Evolutionary conservation across 495 filamentous ascomycete genomes (phyloP).

Genomic region (Tuber aestivum): DNA sequence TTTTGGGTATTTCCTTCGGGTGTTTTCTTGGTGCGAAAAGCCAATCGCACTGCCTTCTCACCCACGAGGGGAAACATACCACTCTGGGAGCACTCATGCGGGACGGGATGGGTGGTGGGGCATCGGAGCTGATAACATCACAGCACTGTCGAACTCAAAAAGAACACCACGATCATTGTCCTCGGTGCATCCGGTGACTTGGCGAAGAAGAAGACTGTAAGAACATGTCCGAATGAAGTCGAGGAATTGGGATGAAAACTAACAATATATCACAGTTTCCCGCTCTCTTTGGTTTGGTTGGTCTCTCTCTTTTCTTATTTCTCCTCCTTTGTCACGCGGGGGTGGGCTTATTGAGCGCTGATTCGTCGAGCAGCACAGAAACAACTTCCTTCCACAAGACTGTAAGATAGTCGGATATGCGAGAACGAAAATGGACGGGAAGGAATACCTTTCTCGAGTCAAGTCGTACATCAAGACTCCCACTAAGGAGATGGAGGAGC

Average conservation of each 20-base stretch:
- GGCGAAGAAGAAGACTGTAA: conserved; percentile 98
- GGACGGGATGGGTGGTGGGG: conserved; percentile 28
- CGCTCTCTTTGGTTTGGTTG: conserved; percentile 94
- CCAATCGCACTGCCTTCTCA: conserved; percentile 36
- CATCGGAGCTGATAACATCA: conserved; percentile 29
- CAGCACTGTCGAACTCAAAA: conserved; percentile 88
- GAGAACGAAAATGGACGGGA: conserved; percentile 97
- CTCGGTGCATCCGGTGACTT: conserved; percentile 96
- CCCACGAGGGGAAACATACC: background rate
- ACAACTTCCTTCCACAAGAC: conserved; percentile 96
- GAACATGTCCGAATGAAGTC: conserved; percentile 43
- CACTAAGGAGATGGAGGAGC: conserved; percentile 94
- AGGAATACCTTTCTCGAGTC: conserved; percentile 87
- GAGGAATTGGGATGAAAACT: conserved; percentile 9
- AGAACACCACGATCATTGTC: conserved; percentile 96
- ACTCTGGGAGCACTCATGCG: conserved; percentile 7
- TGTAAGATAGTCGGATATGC: conserved; percentile 99
- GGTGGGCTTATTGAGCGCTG: conserved; percentile 12
- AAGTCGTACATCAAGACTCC: conserved; percentile 98
- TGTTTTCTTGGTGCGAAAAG: background rate
- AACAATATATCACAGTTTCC: conserved; percentile 62
- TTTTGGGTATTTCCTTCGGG: conserved; percentile 27
- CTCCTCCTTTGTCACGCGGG: background rate
- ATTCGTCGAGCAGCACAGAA: conserved; percentile 65
- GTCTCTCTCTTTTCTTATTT: conserved; percentile 44